phyloP scores from a whole-genome alignment of 306 rosid species.

The Quercus bicolor region DNA sequence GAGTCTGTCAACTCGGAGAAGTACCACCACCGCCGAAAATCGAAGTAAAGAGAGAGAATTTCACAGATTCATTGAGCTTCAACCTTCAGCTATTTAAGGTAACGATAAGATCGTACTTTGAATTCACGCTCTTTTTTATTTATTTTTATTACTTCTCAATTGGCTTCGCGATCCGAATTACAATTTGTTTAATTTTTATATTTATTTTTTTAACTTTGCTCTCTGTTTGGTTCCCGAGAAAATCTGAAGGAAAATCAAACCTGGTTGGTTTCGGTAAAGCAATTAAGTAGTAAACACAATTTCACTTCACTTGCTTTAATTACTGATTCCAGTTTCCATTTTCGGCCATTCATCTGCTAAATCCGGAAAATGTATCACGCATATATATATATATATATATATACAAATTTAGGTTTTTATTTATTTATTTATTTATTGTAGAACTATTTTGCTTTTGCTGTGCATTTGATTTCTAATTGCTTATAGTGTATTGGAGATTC shows the following conservation, averaged over 20 bases:
- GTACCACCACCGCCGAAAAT: neutral
- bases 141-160: neutral
- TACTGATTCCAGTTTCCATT: neutral
- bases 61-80: constrained; percentile 19
- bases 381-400: neutral
- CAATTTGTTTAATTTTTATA: neutral
- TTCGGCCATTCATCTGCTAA: neutral
- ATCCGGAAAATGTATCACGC: neutral
- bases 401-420: neutral
- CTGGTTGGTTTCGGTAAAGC: neutral
- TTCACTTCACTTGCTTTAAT: neutral
- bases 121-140: neutral
- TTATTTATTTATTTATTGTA: neutral
- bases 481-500: neutral
- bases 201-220: neutral
- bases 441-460: neutral
- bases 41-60: constrained; percentile 11
- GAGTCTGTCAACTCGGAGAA: constrained; percentile 25
- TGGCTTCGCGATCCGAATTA: neutral
- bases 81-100: constrained; percentile 34
- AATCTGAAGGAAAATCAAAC: neutral
- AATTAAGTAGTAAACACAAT: neutral
- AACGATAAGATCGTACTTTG: neutral
- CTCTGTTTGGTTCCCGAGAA: neutral
- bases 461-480: neutral